Evolutionary conservation across 2,329 filamentous ascomycete genomes (phyloP).

Genomic region (Talaromyces islandicus): DNA sequence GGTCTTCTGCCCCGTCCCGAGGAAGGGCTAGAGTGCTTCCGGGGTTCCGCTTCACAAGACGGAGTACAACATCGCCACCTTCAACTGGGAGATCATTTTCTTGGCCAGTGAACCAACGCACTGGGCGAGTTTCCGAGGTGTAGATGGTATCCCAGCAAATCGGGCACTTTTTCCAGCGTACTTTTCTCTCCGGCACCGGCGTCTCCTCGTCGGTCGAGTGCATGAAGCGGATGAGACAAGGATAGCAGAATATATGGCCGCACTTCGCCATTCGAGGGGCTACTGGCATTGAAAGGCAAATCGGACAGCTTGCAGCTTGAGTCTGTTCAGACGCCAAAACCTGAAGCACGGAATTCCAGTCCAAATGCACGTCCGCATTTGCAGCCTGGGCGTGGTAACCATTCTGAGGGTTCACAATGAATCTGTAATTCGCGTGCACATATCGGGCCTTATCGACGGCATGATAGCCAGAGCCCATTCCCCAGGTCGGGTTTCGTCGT

Average conservation of each 20-base stretch:
- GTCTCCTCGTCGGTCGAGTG: conserved; percentile 72
- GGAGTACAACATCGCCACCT: conserved; percentile 82
- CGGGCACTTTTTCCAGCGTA: conserved; percentile 89
- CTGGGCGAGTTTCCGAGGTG: conserved; percentile 79
- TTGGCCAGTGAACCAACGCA: conserved; percentile 85
- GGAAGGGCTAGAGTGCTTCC: conserved; percentile 83
- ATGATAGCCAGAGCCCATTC: conserved; percentile 82
- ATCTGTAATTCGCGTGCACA: conserved; percentile 95
- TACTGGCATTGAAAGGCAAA: conserved; percentile 86
- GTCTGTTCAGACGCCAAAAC: conserved; percentile 86
- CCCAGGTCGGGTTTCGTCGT: conserved; percentile 72
- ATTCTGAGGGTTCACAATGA: conserved; percentile 79
- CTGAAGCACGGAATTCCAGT: conserved; percentile 88
- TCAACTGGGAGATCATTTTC: conserved; percentile 73
- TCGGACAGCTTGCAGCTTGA: conserved; percentile 83
- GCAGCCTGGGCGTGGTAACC: conserved; percentile 74
- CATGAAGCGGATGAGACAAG: conserved; percentile 94
- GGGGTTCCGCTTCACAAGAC: conserved; percentile 74
- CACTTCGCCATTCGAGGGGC: conserved; percentile 96
- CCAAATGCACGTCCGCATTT: conserved; percentile 82
- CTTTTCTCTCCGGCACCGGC: conserved; percentile 58
- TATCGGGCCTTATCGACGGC: conserved; percentile 85
- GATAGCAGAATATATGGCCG: conserved; percentile 92
- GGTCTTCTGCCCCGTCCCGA: conserved; percentile 67
- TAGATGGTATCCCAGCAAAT: conserved; percentile 95